Percentiles rank a stretch among this genome's conserved stretches.
Evolutionary conservation across 306 rosid genomes (phyloP).

Genomic region (Styphnolobium japonicum): DNA sequence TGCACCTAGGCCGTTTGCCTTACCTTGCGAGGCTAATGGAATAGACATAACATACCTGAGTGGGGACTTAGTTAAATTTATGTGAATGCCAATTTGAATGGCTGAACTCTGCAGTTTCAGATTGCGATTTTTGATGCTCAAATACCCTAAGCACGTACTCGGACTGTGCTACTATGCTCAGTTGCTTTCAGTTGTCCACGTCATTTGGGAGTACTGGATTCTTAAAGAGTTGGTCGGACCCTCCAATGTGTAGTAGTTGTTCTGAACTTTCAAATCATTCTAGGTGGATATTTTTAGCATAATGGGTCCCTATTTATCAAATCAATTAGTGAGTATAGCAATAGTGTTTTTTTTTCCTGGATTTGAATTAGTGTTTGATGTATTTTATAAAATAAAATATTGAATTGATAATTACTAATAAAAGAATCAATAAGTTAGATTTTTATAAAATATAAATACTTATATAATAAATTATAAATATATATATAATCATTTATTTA

Average conservation of each 20-base stretch:
- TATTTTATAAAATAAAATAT: too few species aligned
- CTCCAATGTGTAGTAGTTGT: neutral
- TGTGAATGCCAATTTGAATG: neutral
- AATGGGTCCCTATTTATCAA: neutral
- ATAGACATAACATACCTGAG: neutral
- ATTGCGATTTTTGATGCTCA: neutral
- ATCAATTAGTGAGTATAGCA: too few species aligned
- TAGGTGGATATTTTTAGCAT: neutral
- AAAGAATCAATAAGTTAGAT: too few species aligned
- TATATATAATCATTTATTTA: too few species aligned
- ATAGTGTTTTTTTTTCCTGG: too few species aligned
- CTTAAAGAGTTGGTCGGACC: neutral
- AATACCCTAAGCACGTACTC: conserved; percentile 4
- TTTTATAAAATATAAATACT: too few species aligned
- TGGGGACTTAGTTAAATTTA: neutral
- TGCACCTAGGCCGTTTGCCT: neutral
- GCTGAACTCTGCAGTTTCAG: neutral
- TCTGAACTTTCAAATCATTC: neutral
- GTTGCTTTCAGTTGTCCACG: neutral
- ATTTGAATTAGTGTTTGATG: too few species aligned
- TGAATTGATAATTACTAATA: too few species aligned
- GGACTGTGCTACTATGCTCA: too few species aligned
- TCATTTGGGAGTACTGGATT: neutral
- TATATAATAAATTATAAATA: too few species aligned
- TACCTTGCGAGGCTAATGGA: neutral